A percentile compares a stretch with the other conserved stretches of the same genome.
These are phyloP conservation scores for Akanthomyces uredinophilus DNA, from an alignment of 2,329 filamentous ascomycete species.

Conservation along the genomic window DNA sequence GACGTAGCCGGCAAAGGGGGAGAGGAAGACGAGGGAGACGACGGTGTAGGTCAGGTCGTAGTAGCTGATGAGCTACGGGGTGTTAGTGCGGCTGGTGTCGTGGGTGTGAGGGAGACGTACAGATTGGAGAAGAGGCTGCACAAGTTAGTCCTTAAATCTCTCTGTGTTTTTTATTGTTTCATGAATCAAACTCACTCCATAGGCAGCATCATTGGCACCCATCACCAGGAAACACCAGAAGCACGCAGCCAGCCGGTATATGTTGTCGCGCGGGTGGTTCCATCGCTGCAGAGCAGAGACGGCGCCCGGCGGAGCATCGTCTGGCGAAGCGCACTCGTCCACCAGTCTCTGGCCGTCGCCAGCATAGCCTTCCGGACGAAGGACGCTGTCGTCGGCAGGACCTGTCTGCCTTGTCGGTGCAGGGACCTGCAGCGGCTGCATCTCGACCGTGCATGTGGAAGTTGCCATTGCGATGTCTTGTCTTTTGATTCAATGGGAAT, in stretches of 20 bases:
- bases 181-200: constrained; percentile 41
- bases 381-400: not conserved
- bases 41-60: constrained; percentile 38
- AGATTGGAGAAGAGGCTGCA: constrained; percentile 46
- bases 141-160: constrained; percentile 1
- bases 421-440: constrained; percentile 4
- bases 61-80: constrained; percentile 24
- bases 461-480: not conserved
- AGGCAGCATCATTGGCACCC: constrained; percentile 54
- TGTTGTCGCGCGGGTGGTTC: constrained; percentile 46
- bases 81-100: not conserved
- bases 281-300: constrained; percentile 31
- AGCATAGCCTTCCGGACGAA: not conserved
- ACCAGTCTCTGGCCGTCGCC: constrained; percentile 1
- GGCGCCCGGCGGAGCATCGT: not conserved
- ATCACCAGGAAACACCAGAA: constrained; percentile 55
- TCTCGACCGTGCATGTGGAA: constrained; percentile 3
- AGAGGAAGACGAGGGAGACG: constrained; percentile 41
- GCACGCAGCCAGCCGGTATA: constrained; percentile 43
- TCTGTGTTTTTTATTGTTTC: not conserved
- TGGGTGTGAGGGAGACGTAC: constrained; percentile 29
- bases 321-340: constrained; percentile 9
- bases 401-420: not conserved
- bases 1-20: constrained; percentile 39
- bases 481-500: not conserved